Base-by-base conservation (phyloP, 2,329 filamentous ascomycete genomes). In the Ciborinia camelliae region DNA sequence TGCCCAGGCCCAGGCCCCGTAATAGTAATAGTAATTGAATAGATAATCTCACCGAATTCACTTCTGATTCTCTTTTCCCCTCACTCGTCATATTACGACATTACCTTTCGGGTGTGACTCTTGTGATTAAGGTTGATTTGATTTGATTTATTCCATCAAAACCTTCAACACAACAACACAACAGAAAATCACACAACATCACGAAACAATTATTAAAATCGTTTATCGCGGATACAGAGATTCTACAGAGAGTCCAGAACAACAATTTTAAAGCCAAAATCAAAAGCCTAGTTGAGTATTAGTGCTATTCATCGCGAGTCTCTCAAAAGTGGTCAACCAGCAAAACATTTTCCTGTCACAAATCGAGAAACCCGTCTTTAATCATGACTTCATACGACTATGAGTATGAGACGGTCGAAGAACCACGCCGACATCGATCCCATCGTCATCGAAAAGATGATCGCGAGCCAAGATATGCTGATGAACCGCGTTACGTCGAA, bases 401-500 rank as follows among this genome's bases (percentile, higher is more conserved):
- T 66, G 73, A 73, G 4, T 63, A 63, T 50, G 62, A 63, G 10
- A 63, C 62, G 28, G 62, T 63, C 52, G 58, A 70, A 43, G 73
- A 74, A 63, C 69, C 72, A 54, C 70, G 68, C 28, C 70, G 71
- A 41, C 70, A 72, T 52, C 66, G 69, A 37, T 72, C 70, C 28
- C 70, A 72, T 59, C 72, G 68, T 51, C 67, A 70, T 73, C 63
- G 61, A 35, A 67, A 69, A 69, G 70, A 73, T 66, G 80, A 75
- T 73, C 67, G 71, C 28, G 82, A 84, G 50, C 78, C 82, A 66
- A 82, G 83, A 69, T 83, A 83, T 52, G 54, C 53, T 52, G 80
- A 82, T 55, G 81, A 84, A 47, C 78, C 82, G 65, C 82, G 83
- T 69, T 84, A 84, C 69, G 77, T 80, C 67, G 84, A 87, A 68